phyloP scores from a whole-genome alignment of 83 land plant species.

The Thuja plicata region DNA sequence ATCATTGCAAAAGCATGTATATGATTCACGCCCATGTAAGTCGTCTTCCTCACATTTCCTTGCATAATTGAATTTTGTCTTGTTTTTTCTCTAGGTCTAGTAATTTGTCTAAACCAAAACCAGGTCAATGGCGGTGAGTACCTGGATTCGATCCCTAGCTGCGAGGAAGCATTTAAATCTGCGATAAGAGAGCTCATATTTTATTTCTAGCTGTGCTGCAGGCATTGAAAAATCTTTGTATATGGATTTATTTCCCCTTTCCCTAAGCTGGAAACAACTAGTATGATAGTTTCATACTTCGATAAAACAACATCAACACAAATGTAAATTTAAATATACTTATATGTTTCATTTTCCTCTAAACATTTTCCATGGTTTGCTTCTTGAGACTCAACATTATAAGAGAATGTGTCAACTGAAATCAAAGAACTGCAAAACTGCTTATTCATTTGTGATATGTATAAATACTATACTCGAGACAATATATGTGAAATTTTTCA shows the following conservation, averaged over 20 bases:
- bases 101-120: background rate
- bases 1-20: conserved; percentile 33
- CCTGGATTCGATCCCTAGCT: background rate
- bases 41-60: background rate
- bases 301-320: too few species aligned
- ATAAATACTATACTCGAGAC: too few species aligned
- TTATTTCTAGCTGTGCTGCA: background rate
- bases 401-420: too few species aligned
- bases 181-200: background rate
- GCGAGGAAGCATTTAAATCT: conserved; percentile 7
- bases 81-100: too few species aligned
- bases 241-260: background rate
- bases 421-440: too few species aligned
- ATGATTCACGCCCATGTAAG: conserved; percentile 50
- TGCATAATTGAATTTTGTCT: background rate
- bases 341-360: too few species aligned
- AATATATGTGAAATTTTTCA: too few species aligned
- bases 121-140: background rate
- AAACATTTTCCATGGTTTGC: too few species aligned
- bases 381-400: too few species aligned
- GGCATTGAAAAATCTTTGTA: background rate
- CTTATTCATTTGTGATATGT: too few species aligned
- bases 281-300: too few species aligned
- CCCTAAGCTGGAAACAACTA: background rate
- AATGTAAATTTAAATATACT: too few species aligned